Conservation (phyloP, 1,139 yeast genomes). For the Blastobotrys niveus region DNA sequence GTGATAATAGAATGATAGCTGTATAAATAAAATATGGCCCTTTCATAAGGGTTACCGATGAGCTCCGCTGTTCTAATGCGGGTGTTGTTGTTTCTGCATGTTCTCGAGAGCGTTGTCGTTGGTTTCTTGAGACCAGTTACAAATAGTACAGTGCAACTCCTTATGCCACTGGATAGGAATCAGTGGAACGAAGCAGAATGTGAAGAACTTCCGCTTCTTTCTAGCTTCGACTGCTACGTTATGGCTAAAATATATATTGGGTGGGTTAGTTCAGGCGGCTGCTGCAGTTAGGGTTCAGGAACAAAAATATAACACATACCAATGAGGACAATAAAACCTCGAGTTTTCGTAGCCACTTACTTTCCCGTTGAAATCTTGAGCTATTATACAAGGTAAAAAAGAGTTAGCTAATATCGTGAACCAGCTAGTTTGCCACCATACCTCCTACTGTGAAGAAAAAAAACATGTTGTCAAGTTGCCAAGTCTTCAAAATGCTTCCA, state of each 20-base stretch:
- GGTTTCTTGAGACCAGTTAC: conserved; percentile 44
- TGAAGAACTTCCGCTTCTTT: conserved; percentile 42
- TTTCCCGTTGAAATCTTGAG: conserved; percentile 25
- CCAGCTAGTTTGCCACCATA: conserved; percentile 21
- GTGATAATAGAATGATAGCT: no score
- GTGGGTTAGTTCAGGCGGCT: no score
- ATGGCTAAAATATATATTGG: conserved; percentile 27
- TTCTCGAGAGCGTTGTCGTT: conserved; percentile 35
- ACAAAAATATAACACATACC: conserved; percentile 24
- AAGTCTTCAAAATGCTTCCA: no score
- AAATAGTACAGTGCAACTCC: conserved; percentile 39
- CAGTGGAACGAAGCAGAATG: conserved; percentile 44
- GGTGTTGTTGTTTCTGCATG: conserved; percentile 29
- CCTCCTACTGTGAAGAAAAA: conserved; percentile 31
- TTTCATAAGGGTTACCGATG: no score
- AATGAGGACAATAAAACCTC: conserved; percentile 33
- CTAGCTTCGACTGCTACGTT: conserved; percentile 40
- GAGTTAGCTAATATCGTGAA: no score
- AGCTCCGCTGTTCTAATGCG: conserved; percentile 9
- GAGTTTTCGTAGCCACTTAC: conserved; percentile 26
- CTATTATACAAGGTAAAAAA: no score
- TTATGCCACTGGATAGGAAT: conserved; percentile 46
- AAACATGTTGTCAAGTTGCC: conserved; percentile 9
- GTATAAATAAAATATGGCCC: background rate
- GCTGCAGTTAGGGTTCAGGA: no score